These are phyloP conservation scores for Plectosphaerella cucumerina DNA, from an alignment of 2,329 filamentous ascomycete species.

Conservation along the genomic window DNA sequence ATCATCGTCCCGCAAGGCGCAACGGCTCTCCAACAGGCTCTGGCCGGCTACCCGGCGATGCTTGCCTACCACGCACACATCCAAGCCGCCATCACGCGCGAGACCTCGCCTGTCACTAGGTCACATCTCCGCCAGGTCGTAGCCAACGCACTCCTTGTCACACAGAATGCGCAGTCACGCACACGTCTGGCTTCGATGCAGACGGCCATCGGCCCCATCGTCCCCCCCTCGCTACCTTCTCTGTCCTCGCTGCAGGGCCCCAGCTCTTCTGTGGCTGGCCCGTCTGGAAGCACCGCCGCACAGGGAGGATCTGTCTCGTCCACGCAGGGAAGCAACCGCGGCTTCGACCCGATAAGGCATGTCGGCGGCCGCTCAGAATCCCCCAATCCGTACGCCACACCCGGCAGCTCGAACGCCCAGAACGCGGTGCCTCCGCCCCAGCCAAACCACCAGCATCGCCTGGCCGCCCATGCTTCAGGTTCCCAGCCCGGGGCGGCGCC, in stretches of 20 bases:
- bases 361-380: background rate
- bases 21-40: conserved; percentile 37
- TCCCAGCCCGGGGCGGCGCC: background rate
- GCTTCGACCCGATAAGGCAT: background rate
- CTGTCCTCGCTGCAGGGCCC: background rate
- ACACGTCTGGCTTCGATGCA: conserved; percentile 19
- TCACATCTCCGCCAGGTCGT: conserved; percentile 47
- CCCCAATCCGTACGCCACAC: background rate
- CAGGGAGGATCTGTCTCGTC: background rate
- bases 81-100: conserved; percentile 46
- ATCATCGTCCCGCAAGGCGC: conserved; percentile 46
- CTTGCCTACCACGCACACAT: conserved; percentile 44
- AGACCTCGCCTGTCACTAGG: conserved; percentile 42
- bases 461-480: background rate
- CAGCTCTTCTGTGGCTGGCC: background rate
- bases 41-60: conserved; percentile 43
- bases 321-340: background rate
- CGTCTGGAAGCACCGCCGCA: background rate
- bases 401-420: background rate
- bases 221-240: conserved; percentile 3
- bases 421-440: background rate
- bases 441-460: background rate
- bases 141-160: conserved; percentile 37
- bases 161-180: conserved; percentile 39
- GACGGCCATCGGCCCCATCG: conserved; percentile 10